Conservation (phyloP, 805 yeast species). For the Kazachstania kunashirensis region DNA sequence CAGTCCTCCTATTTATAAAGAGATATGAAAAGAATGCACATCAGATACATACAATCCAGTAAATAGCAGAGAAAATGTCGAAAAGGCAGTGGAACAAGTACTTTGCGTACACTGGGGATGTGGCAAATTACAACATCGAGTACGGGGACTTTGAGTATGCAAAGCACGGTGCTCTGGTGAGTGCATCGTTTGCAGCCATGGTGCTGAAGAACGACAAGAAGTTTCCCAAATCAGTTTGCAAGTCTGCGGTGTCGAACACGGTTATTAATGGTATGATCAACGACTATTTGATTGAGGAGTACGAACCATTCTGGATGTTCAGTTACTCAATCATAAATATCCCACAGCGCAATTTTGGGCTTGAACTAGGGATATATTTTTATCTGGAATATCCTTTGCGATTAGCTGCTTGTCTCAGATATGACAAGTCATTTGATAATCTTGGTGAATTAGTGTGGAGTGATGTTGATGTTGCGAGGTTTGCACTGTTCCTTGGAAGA, state of each 20-base stretch:
- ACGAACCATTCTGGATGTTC: constrained; percentile 6
- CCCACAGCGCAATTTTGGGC: not conserved
- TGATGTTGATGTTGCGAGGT: no score
- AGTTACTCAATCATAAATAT: not conserved
- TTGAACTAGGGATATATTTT: no score
- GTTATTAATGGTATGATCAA: constrained; percentile 3
- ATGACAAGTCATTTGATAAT: no score
- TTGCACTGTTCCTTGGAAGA: no score
- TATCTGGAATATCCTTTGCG: no score
- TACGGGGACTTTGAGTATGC: constrained; percentile 4
- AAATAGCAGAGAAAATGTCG: not conserved
- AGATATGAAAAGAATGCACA: no score
- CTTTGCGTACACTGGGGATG: constrained; percentile 4
- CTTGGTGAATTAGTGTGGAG: no score
- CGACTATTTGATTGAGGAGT: not conserved
- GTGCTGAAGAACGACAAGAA: constrained; percentile 1
- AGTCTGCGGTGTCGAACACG: constrained; percentile 10
- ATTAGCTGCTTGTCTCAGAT: no score
- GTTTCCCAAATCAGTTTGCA: constrained; percentile 1
- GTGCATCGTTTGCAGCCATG: constrained; percentile 2
- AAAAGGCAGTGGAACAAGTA: constrained; percentile 1
- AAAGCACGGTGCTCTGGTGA: constrained; percentile 1
- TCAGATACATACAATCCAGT: not conserved
- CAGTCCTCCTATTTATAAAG: no score
- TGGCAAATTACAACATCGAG: constrained; percentile 1